These are phyloP conservation scores for Oemleria cerasiformis DNA, from an alignment of 306 rosid genomes.

Conservation along the genomic window DNA sequence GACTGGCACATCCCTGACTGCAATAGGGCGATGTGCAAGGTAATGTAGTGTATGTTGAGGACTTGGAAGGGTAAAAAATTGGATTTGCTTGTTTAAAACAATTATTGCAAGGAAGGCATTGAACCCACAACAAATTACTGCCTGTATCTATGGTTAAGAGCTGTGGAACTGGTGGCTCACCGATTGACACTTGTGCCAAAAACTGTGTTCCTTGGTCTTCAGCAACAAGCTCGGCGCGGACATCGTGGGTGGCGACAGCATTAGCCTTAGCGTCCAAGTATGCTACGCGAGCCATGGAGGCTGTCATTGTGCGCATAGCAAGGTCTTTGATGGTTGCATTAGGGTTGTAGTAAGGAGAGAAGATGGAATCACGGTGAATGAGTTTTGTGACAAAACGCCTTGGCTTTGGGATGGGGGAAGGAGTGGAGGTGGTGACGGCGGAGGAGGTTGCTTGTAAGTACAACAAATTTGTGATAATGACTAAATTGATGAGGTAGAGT, in stretches of 20 bases:
- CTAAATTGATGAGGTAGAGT: not conserved
- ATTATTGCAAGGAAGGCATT: constrained; percentile 46
- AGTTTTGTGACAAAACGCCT: constrained; percentile 1
- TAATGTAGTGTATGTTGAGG: constrained; percentile 24
- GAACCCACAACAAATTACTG: constrained; percentile 37
- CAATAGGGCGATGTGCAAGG: not conserved
- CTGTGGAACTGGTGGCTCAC: constrained; percentile 46
- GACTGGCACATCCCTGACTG: no score
- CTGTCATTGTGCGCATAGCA: not conserved
- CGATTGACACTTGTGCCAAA: constrained; percentile 40
- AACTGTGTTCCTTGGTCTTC: constrained; percentile 12
- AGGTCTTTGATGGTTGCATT: not conserved
- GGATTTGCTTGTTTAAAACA: constrained; percentile 13
- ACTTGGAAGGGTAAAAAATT: constrained; percentile 38
- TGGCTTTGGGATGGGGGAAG: not conserved
- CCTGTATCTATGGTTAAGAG: constrained; percentile 40
- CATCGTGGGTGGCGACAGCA: not conserved
- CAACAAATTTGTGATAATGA: not conserved
- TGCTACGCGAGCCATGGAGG: not conserved
- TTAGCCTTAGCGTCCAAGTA: constrained; percentile 2
- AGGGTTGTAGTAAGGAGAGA: constrained; percentile 4
- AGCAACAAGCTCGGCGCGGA: constrained; percentile 1
- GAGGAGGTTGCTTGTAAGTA: not conserved
- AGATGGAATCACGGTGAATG: constrained; percentile 1
- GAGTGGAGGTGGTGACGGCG: not conserved